These are phyloP conservation scores for Cyclostephanos invisitatus DNA, from an alignment of 108 stramenopile species.

Conservation along the genomic window DNA sequence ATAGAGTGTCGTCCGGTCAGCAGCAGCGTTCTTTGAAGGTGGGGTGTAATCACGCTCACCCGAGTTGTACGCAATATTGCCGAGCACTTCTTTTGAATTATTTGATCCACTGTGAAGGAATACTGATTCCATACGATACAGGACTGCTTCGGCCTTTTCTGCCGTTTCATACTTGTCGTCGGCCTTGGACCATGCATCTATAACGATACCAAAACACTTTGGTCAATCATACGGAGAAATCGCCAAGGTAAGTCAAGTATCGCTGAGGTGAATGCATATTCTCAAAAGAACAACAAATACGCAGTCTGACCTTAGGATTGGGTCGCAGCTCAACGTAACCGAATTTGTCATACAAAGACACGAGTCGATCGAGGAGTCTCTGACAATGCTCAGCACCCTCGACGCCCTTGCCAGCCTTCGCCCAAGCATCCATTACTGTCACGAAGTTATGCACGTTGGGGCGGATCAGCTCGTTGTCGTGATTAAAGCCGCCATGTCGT, in stretches of 20 bases:
- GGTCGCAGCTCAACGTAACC: constrained; percentile 38
- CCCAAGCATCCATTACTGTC: constrained; percentile 39
- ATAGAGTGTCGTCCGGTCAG: background rate
- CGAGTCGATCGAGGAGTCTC: constrained; percentile 22
- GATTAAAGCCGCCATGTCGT: background rate
- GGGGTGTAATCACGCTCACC: constrained; percentile 13
- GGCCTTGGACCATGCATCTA: constrained; percentile 46
- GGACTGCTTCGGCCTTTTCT: constrained; percentile 36
- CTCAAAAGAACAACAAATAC: no score
- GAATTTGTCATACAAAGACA: constrained; percentile 32
- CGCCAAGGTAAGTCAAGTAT: background rate
- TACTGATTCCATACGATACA: constrained; percentile 26
- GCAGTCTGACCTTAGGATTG: constrained; percentile 14
- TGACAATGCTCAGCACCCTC: constrained; percentile 42
- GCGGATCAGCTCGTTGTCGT: constrained; percentile 12
- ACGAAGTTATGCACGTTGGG: constrained; percentile 31
- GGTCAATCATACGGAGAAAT: constrained; percentile 3
- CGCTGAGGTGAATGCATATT: background rate
- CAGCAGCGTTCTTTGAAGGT: background rate
- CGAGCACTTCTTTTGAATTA: constrained; percentile 28
- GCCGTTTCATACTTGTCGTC: constrained; percentile 30
- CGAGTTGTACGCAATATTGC: constrained; percentile 38
- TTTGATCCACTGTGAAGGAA: constrained; percentile 24
- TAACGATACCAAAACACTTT: constrained; percentile 42
- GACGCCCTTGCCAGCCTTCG: constrained; percentile 36